A percentile compares a stretch with the other conserved stretches of the same genome.
Evolutionary conservation across 129 eudicot genomes (phyloP).

Genomic region (Centella asiatica): DNA sequence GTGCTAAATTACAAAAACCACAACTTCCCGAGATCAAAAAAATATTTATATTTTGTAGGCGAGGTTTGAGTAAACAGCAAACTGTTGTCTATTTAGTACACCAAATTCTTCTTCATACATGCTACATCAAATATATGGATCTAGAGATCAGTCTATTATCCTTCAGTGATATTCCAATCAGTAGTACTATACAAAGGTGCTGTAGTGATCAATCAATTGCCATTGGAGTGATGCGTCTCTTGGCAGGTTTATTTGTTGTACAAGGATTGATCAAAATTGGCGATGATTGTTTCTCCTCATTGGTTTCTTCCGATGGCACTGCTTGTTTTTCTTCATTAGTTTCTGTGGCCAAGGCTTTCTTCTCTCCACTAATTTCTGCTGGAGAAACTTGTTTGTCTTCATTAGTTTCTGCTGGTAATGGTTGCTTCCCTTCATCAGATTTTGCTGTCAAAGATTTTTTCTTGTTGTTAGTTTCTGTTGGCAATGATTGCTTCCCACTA

Average conservation of each 20-base stretch:
- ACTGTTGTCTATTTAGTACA: too few relatives aligned
- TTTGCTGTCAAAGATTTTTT: slow-evolving; percentile 8
- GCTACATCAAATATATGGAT: slow-evolving; percentile 1
- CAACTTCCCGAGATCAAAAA: too few relatives aligned
- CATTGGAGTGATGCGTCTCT: slow-evolving; percentile 88
- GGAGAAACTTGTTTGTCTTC: slow-evolving; percentile 28
- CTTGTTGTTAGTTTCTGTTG: slow-evolving; percentile 7
- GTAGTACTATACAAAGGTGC: slow-evolving; percentile 5
- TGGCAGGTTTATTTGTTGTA: slow-evolving; percentile 56
- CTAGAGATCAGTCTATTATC: too few relatives aligned
- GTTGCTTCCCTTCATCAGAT: slow-evolving; percentile 1
- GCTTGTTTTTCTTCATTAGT: slow-evolving; percentile 8
- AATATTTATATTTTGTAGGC: too few relatives aligned
- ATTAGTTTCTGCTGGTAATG: too few relatives aligned
- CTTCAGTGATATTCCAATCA: neutral
- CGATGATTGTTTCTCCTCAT: slow-evolving; percentile 25
- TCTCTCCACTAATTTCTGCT: slow-evolving; percentile 9
- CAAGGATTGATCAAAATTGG: slow-evolving; percentile 14
- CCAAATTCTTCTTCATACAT: neutral
- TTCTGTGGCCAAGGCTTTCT: slow-evolving; percentile 11
- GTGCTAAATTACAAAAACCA: too few relatives aligned
- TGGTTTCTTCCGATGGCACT: neutral
- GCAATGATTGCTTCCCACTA: slow-evolving; percentile 24
- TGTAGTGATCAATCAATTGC: slow-evolving; percentile 49
- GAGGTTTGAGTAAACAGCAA: too few relatives aligned